phyloP scores from a whole-genome alignment of 2,329 filamentous ascomycete species.

The Blumeriella jaapii region DNA sequence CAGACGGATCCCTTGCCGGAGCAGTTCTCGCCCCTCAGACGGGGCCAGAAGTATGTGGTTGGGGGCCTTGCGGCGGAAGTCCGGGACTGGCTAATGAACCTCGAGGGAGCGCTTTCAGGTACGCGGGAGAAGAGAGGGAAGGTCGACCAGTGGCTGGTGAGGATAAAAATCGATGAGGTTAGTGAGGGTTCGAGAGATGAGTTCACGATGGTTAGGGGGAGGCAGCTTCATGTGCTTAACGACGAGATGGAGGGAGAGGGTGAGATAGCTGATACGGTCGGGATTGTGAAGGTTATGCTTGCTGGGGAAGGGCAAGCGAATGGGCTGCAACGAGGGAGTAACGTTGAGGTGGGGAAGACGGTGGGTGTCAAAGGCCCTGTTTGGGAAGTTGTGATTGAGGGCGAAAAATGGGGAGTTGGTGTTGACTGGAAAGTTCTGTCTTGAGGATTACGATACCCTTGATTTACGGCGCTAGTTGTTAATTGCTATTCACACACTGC shows the following conservation, averaged over 20 bases:
- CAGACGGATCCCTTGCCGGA: constrained; percentile 33
- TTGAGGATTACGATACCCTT: constrained; percentile 7
- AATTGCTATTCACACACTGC: too few relatives aligned
- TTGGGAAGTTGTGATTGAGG: constrained; percentile 26
- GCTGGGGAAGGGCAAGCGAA: constrained; percentile 22
- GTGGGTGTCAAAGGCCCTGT: constrained; percentile 26
- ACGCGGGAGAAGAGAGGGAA: constrained; percentile 6
- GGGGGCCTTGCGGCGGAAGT: constrained; percentile 38
- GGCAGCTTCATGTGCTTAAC: constrained; percentile 10
- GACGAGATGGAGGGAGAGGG: constrained; percentile 3
- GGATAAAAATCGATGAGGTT: constrained; percentile 23
- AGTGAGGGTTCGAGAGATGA: constrained; percentile 16
- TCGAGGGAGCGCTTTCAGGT: constrained; percentile 18
- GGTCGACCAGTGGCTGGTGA: constrained; percentile 22
- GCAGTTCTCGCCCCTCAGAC: constrained; percentile 41
- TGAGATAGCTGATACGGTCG: constrained; percentile 14
- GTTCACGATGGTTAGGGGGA: constrained; percentile 24
- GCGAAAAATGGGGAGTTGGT: constrained; percentile 27
- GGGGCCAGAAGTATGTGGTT: constrained; percentile 36
- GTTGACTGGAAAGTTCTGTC: constrained; percentile 26
- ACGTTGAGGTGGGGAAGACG: constrained; percentile 17
- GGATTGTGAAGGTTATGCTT: constrained; percentile 20
- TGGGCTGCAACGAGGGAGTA: constrained; percentile 21
- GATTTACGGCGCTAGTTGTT: not conserved
- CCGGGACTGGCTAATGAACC: constrained; percentile 39